A percentile compares a stretch with the other conserved stretches of the same genome.
These are phyloP conservation scores for Talaromyces atroroseus DNA, from an alignment of 2,329 filamentous ascomycete genomes.

Conservation along the genomic window DNA sequence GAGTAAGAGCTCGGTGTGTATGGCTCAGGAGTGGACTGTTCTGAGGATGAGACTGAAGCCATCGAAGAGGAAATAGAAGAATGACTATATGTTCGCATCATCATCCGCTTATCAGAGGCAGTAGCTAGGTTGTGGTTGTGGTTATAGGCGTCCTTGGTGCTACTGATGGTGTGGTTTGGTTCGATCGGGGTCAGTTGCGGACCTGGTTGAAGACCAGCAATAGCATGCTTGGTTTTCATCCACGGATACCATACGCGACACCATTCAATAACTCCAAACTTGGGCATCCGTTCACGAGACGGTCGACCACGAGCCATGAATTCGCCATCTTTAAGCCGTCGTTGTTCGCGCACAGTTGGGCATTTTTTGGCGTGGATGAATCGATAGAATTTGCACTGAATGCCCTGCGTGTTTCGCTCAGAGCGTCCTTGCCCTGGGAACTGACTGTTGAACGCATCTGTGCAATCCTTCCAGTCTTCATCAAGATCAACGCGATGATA, in stretches of 20 bases:
- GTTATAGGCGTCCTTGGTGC: not conserved
- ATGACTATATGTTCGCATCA: constrained; percentile 5
- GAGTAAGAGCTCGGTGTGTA: constrained; percentile 12
- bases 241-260: constrained; percentile 38
- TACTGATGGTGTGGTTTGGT: not conserved
- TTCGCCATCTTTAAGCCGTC: constrained; percentile 35
- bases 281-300: constrained; percentile 24
- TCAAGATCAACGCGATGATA: constrained; percentile 44
- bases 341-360: constrained; percentile 40
- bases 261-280: constrained; percentile 38
- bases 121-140: not conserved
- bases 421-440: constrained; percentile 37
- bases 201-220: constrained; percentile 10
- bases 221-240: constrained; percentile 33
- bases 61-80: constrained; percentile 6
- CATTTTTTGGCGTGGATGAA: constrained; percentile 42
- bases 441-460: constrained; percentile 39
- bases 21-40: constrained; percentile 8
- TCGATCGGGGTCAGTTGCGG: constrained; percentile 8
- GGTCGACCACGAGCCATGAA: constrained; percentile 30
- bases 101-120: constrained; percentile 1
- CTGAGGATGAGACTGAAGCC: constrained; percentile 9
- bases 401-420: constrained; percentile 33
- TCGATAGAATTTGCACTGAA: constrained; percentile 49
- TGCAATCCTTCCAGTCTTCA: constrained; percentile 43